Conservation (phyloP, 441 rosid species). For the Melastoma candidum region DNA sequence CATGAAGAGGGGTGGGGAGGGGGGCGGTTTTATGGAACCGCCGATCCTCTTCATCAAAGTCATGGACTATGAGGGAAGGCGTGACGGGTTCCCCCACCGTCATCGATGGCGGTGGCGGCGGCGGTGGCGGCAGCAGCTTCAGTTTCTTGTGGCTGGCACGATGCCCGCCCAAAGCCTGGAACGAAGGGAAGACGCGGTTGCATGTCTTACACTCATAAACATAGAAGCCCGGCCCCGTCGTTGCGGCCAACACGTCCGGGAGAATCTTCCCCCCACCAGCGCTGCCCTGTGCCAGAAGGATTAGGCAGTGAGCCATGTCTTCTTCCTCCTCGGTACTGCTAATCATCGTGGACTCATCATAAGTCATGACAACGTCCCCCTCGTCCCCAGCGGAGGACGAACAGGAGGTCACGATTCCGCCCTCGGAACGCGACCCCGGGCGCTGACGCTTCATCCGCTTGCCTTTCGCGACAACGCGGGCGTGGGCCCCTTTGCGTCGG, state of each 20-base stretch:
- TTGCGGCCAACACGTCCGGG: conserved; percentile 10
- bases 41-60: conserved; percentile 6
- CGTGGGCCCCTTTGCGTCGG: conserved; percentile 28
- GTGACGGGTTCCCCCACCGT: conserved; percentile 31
- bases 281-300: conserved; percentile 67
- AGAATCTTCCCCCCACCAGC: conserved; percentile 5
- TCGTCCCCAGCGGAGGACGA: conserved; percentile 31
- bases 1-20: conserved; percentile 19
- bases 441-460: conserved; percentile 79
- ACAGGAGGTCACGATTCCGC: conserved; percentile 25
- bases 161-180: conserved; percentile 95
- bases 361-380: conserved; percentile 5
- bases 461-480: conserved; percentile 25
- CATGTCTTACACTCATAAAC: conserved; percentile 90
- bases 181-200: conserved; percentile 67
- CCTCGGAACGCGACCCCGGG: conserved; percentile 29
- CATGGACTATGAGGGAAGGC: conserved; percentile 6
- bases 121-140: conserved; percentile 14
- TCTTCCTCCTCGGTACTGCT: conserved; percentile 71
- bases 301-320: conserved; percentile 86
- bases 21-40: conserved; percentile 12
- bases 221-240: conserved; percentile 34
- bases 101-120: no score
- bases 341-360: conserved; percentile 9
- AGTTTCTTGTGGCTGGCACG: conserved; percentile 90